These are phyloP conservation scores for Lachnellula suecica DNA, from an alignment of 2,329 filamentous ascomycete genomes.

Conservation along the genomic window DNA sequence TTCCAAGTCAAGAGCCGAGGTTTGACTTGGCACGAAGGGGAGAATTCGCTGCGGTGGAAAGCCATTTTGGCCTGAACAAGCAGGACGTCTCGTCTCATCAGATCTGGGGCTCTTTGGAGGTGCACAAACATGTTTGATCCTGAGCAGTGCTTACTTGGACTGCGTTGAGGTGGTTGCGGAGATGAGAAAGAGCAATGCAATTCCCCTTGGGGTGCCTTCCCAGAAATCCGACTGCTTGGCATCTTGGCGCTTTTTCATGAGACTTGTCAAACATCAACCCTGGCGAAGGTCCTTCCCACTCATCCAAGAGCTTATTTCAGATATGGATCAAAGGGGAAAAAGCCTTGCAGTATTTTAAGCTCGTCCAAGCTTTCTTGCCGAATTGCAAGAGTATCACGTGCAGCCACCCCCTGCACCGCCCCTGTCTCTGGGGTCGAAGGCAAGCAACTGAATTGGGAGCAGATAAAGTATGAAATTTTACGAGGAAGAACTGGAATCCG, in stretches of 20 bases:
- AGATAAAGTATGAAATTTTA: too few relatives aligned
- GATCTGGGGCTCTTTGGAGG: too few relatives aligned
- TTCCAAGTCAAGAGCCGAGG: slow-evolving; percentile 11
- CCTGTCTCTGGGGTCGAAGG: too few relatives aligned
- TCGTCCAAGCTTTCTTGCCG: too few relatives aligned
- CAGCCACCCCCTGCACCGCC: too few relatives aligned
- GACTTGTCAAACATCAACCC: too few relatives aligned
- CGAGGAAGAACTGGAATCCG: too few relatives aligned
- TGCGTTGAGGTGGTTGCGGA: not conserved
- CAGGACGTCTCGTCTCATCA: not conserved
- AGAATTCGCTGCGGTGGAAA: not conserved
- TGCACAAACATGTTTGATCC: too few relatives aligned
- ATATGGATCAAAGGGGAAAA: not conserved
- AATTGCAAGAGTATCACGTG: too few relatives aligned
- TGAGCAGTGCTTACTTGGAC: too few relatives aligned
- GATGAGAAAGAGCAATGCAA: not conserved
- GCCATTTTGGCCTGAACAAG: not conserved
- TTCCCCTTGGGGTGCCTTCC: not conserved
- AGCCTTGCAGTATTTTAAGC: too few relatives aligned
- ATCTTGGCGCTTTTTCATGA: not conserved
- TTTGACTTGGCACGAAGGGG: slow-evolving; percentile 11
- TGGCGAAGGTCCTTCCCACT: not conserved
- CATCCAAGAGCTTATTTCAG: not conserved
- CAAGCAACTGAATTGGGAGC: too few relatives aligned
- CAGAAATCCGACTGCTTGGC: not conserved